These are phyloP conservation scores for Coemansia guatemalensis DNA, from an alignment of 192 early-diverging fungal species.

Conservation along the genomic window DNA sequence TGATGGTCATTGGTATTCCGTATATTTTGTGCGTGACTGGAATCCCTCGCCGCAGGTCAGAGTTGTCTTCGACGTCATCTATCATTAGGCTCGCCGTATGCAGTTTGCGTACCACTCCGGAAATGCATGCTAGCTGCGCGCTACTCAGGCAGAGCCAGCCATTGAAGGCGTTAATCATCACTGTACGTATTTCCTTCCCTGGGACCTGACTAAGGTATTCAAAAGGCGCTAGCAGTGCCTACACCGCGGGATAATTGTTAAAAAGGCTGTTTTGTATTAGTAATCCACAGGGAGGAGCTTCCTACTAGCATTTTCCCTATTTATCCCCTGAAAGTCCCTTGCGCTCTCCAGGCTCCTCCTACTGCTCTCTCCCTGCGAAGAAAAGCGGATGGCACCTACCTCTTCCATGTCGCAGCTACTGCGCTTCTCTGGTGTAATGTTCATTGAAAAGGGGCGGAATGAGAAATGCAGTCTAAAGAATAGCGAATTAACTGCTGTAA, in stretches of 20 bases:
- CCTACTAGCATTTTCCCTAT: not conserved
- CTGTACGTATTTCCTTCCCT: constrained; percentile 92
- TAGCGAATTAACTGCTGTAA: not conserved
- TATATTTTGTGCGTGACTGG: constrained; percentile 96
- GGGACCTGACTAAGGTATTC: constrained; percentile 81
- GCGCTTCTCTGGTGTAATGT: not conserved
- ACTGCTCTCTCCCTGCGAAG: not conserved
- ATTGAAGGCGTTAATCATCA: constrained; percentile 91
- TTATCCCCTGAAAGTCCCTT: not conserved
- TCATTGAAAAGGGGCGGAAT: not conserved
- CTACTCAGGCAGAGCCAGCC: constrained; percentile 79
- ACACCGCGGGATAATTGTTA: constrained; percentile 12
- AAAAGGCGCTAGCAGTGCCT: constrained; percentile 93
- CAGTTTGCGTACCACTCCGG: constrained; percentile 87
- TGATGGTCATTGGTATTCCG: constrained; percentile 90
- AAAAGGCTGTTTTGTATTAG: constrained; percentile 1
- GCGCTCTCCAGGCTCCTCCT: not conserved
- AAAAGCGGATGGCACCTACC: constrained; percentile 13
- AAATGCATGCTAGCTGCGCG: constrained; percentile 67
- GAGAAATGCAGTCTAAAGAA: not conserved
- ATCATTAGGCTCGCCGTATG: constrained; percentile 95
- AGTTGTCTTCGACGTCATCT: constrained; percentile 97
- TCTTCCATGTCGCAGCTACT: constrained; percentile 31
- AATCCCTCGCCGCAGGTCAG: constrained; percentile 81
- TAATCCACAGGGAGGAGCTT: not conserved